Conservation (phyloP, 306 rosid species). For the Corylus avellana region DNA sequence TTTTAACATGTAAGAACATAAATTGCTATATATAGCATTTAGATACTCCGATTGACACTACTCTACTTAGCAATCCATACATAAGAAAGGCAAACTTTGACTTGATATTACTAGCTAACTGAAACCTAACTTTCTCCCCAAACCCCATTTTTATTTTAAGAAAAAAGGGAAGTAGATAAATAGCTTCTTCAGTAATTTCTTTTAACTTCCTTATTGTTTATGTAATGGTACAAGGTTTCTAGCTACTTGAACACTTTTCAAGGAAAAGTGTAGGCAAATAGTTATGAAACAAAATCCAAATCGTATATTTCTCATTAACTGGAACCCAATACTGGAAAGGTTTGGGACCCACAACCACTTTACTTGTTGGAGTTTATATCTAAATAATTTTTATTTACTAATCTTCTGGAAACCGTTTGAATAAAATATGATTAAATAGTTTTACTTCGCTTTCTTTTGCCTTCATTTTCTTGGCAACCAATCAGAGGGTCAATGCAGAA, state of each 20-base stretch:
- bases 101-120: background rate
- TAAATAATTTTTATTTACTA: background rate
- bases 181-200: background rate
- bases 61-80: background rate
- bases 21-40: background rate
- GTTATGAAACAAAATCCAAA: background rate
- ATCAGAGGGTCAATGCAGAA: slow-evolving; percentile 2
- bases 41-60: background rate
- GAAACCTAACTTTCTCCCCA: background rate
- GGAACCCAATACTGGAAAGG: background rate
- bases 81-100: background rate
- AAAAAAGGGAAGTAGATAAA: background rate
- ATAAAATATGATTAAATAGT: background rate
- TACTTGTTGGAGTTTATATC: background rate
- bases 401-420: background rate
- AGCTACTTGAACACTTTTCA: background rate
- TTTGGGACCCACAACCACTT: background rate
- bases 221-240: background rate
- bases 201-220: background rate
- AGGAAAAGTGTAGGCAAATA: background rate
- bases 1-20: background rate
- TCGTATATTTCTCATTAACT: background rate
- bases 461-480: slow-evolving; percentile 16
- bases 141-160: background rate
- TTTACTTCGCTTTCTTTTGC: background rate